Conservation (phyloP, 768 basidiomycete genomes). For the Trametes coccinea region DNA sequence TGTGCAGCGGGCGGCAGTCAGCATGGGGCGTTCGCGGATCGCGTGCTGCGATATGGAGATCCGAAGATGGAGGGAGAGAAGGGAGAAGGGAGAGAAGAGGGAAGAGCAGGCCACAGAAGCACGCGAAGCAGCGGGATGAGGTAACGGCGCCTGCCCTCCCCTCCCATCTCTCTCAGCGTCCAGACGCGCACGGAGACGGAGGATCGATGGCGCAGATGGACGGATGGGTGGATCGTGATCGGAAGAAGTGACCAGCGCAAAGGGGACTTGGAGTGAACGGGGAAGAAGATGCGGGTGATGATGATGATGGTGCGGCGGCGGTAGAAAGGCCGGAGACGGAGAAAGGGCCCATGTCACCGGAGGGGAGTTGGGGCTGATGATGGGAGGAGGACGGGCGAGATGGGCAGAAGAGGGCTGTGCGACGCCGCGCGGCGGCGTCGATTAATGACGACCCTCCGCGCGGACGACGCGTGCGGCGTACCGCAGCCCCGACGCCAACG, state of each 20-base stretch:
- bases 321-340: too few species aligned
- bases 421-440: neutral
- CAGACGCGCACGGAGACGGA: too few species aligned
- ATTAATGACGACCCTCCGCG: neutral
- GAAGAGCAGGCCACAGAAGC: neutral
- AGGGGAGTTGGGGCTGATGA: neutral
- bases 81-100: neutral
- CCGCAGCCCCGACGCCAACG: neutral
- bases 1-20: slow-evolving; percentile 35
- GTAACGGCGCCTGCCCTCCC: neutral
- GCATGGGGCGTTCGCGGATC: neutral
- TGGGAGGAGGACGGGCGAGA: neutral
- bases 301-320: neutral
- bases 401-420: neutral
- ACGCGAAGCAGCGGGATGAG: neutral
- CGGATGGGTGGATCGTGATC: too few species aligned
- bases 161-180: too few species aligned
- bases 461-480: too few species aligned
- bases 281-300: neutral
- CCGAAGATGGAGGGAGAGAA: neutral
- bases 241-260: too few species aligned
- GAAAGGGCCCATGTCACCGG: too few species aligned
- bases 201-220: too few species aligned
- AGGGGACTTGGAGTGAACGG: too few species aligned
- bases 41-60: slow-evolving; percentile 34